Base-by-base conservation (phyloP, 306 rosid species). In the Astragalus glycyphyllos region DNA sequence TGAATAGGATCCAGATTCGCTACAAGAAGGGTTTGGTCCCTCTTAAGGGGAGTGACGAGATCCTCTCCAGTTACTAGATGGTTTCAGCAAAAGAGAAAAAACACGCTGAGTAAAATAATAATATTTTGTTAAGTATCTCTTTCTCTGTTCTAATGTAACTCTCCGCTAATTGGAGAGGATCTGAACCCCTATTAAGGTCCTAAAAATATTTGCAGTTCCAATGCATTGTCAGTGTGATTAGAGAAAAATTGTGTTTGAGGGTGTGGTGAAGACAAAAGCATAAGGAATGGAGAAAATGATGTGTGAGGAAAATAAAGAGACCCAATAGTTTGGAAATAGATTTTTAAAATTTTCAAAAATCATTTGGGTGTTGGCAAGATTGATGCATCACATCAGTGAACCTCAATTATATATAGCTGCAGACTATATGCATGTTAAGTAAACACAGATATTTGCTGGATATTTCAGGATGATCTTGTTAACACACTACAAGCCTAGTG, bases 381-480 rank as follows among this genome's bases (percentile, higher is more conserved):
- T 77, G 78, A 76, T 70, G 77, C 74, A 80, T 77, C 78, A 67
- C 72, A 76, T 76, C 81, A 77, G 35, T 71, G 49, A 77, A 26
- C 32, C 83, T 79, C 82, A 77, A 79, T 84, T 71, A 79, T 79
- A 41, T 63, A 51, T 75, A 73, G 65, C 71, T 71, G 79, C 74
- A 80, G 26, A 35, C 53, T 38, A 32, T 69, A 7, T 63, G 45
- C 74, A 49, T 77, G 80, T 37, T 58, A 26, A 68, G 58, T 2
- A 20, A 34, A 4, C 69, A 20, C 73, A 53, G 53, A 32, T 66
- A 49, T 61, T 75, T 76, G 82, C 67, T 68, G 42, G 23, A 49
- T 31, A 6, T 41, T 72, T 68, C 60, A 42, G 46, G 45, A 71
- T 79, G 34, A 74, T 76, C 41, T 71, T 45, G 46, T 11, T 11